Base-by-base conservation (phyloP, 179 eudicot genomes). In the Heliamphora ciliata region DNA sequence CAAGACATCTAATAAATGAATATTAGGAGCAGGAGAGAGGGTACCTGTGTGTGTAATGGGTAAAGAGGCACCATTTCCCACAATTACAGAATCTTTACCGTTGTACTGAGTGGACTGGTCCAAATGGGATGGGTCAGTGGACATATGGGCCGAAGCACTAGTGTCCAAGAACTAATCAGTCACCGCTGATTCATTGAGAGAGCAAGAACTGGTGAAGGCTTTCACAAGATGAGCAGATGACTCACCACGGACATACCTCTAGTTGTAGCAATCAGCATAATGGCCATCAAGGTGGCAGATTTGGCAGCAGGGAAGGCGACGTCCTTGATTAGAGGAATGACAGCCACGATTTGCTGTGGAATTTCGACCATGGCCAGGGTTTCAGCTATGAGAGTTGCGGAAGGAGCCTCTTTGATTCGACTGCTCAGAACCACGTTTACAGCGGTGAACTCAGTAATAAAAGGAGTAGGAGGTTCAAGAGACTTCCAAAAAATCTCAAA, bases 1-100 rank as follows among this genome's bases (percentile, higher is more conserved):
- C 3, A 80, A 63, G 18, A 80, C 82, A 80, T 80, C 74, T 2
- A 56, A 47, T 0, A 80, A n/a, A 24, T 80, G 11, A 31, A 52
- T 9, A 52, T 80, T 80, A 6, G 61, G 6, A 7, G 18, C 8
- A 1, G 52, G 63, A 48, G 76, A 21, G 17, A 13, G 8, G 2
- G 50, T 17, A 15, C 55, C 77, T 0, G 55, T 80, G 14, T 69
- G 77, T 0, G 77, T 51, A 31, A 80, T 80, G n/a, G 65, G 76
- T 3, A 80, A 61, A 52, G 10, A 63, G 9, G 50, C 51, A 56
- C 73, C 50, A 68, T 68, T 68, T 40, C 50, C 50, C 48, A 68
- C 51, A 17, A 68, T 68, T 31, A 68, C 73, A 2, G 8, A 31
- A 10, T 44, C 73, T 17, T 68, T 68, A 68, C 50, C 73, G 8